A percentile compares a stretch with the other conserved stretches of the same genome.
Conservation (phyloP, 306 rosid genomes). For the Betula pendula region DNA sequence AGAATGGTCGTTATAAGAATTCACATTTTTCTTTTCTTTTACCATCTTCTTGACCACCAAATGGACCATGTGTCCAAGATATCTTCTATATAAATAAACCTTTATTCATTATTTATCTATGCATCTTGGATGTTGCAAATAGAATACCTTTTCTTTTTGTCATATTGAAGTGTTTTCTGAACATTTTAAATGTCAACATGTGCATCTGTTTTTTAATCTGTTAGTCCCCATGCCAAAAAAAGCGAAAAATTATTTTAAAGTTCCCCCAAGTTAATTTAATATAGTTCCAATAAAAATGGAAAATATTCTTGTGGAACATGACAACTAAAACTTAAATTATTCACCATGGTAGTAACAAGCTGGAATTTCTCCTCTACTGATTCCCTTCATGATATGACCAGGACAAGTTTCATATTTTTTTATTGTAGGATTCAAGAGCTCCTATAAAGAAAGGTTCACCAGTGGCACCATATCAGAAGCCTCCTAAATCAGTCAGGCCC, state of each 20-base stretch:
- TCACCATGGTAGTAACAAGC: not conserved
- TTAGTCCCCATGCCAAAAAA: not conserved
- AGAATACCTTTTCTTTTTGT: not conserved
- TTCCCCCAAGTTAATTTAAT: not conserved
- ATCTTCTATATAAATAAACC: not conserved
- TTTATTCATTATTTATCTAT: not conserved
- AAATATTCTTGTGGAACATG: not conserved
- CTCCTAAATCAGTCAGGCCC: constrained; percentile 70
- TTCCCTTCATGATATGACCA: not conserved
- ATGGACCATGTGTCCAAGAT: not conserved
- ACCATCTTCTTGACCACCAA: not conserved
- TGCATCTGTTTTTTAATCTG: not conserved
- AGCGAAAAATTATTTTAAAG: not conserved
- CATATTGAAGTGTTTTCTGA: constrained; percentile 1
- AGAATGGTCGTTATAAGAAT: not conserved
- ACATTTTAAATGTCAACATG: not conserved
- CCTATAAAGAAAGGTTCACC: constrained; percentile 49
- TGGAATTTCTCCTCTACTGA: not conserved
- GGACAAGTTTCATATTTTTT: not conserved
- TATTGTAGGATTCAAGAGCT: constrained; percentile 55
- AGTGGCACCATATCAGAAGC: constrained; percentile 57
- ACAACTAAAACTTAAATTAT: constrained; percentile 2
- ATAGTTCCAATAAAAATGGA: not conserved
- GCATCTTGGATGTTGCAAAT: constrained; percentile 5
- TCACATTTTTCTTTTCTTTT: not conserved